Conservation (phyloP, 2,329 filamentous ascomycete genomes). For the Sporothrix inflata region DNA sequence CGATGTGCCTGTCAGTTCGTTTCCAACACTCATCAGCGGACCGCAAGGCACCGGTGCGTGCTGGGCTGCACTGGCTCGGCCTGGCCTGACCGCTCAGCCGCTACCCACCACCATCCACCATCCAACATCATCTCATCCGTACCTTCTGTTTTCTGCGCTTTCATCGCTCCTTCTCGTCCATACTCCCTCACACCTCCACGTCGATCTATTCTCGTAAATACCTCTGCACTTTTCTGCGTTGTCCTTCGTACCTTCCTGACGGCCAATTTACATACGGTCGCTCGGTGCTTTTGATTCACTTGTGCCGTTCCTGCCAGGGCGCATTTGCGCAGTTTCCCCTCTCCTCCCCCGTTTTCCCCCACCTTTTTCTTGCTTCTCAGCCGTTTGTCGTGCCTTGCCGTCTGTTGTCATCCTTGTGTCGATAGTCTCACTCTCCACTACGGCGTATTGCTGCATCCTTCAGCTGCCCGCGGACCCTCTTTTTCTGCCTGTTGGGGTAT, state of each 20-base stretch:
- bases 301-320: constrained; percentile 9
- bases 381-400: constrained; percentile 19
- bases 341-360: constrained; percentile 7
- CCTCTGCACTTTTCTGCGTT: not conserved
- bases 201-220: not conserved
- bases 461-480: not conserved
- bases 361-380: constrained; percentile 21
- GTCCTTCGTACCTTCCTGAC: not conserved
- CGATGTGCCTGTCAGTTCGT: not conserved
- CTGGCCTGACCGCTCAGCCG: constrained; percentile 5
- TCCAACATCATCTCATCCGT: not conserved
- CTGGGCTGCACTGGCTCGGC: not conserved
- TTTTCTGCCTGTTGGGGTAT: constrained; percentile 23
- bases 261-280: not conserved
- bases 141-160: not conserved
- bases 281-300: not conserved
- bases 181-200: not conserved
- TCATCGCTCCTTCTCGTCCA: not conserved
- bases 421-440: not conserved
- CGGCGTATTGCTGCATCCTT: not conserved
- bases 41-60: not conserved
- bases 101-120: not conserved
- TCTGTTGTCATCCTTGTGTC: constrained; percentile 14
- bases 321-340: constrained; percentile 16
- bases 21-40: not conserved